Base-by-base conservation (phyloP, 2,329 filamentous ascomycete genomes). In the Hymenoscyphus occultus region DNA sequence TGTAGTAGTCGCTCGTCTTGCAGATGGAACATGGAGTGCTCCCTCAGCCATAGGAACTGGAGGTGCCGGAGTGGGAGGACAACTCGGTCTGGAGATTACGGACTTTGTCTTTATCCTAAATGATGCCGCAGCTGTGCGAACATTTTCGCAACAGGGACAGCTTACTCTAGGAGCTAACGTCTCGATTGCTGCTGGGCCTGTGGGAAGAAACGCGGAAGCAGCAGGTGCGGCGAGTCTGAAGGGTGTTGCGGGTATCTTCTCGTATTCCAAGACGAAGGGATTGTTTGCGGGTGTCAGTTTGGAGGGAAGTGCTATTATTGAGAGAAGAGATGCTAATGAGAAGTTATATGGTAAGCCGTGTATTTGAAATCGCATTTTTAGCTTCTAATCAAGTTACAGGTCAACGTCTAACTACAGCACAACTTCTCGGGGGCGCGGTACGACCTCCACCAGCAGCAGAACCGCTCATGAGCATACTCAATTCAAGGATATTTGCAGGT, bases 31-130 rank as follows among this genome's bases (percentile, higher is more conserved):
- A 64, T 96, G 91, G 91, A 92, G 89, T 69, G 91, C 91, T 2
- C 91, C 91, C 13, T 90, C 87, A 64, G 92, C 91, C 61, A 93
- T 95, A 74, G 88, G 89, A 61, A 93, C 90, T 1, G 87, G 90
- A 35, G 92, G 92, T 71, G 92, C 89, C 63, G 92, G 91, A 31
- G 91, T 96, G 70, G 91, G 91, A 71, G 91, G 91, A 51, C 91
- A 95, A 79, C 92, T 96, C 74, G 91, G 91, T 42, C 91, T 94
- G 77, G 92, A 96, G 78, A 79, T 96, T 67, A 95, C 92, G 65
- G 92, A 95, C 77, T 99, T 99, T 76, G 95, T 99, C 76, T 98
- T 99, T 80, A 97, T 99, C 70, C 87, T 99, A 70, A 99, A 99
- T 80, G 94, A 99, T 75, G 82, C 88, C 54, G 86, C 83, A 65